Conservation (phyloP, 768 basidiomycete species). For the Rhodotorula graminis region DNA sequence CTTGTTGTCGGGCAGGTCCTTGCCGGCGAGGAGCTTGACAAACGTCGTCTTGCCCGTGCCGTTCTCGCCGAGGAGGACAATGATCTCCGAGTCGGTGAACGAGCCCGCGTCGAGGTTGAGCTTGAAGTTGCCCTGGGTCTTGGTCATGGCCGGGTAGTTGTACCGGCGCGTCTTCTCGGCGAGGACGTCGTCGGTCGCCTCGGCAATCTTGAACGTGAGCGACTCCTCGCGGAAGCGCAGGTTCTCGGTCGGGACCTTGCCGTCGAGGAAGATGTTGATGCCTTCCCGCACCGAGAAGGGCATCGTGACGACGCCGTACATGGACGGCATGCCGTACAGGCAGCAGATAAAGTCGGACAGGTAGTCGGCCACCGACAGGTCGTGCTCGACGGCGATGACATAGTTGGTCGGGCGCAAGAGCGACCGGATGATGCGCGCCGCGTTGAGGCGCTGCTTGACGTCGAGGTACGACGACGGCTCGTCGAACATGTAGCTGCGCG, state of each 20-base stretch:
- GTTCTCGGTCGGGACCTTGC: constrained; percentile 97
- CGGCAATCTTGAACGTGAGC: constrained; percentile 93
- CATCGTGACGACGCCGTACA: constrained; percentile 99
- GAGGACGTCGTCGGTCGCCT: constrained; percentile 85
- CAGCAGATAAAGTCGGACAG: constrained; percentile 97
- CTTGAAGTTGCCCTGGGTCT: constrained; percentile 93
- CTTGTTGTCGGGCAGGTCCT: constrained; percentile 65
- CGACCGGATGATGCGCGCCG: constrained; percentile 88
- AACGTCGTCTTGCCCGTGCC: constrained; percentile 97
- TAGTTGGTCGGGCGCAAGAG: constrained; percentile 78
- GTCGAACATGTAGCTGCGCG: constrained; percentile 89
- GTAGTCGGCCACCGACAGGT: constrained; percentile 95
- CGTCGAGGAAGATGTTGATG: constrained; percentile 99
- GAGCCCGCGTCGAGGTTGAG: constrained; percentile 81
- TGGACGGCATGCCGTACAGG: constrained; percentile 91
- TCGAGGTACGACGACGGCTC: constrained; percentile 98
- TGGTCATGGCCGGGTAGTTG: constrained; percentile 90
- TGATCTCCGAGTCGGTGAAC: constrained; percentile 99
- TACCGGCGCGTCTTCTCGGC: constrained; percentile 83
- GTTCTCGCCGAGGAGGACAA: constrained; percentile 98
- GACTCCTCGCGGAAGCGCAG: constrained; percentile 95
- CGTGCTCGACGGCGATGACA: constrained; percentile 97
- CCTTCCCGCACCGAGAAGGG: constrained; percentile 95
- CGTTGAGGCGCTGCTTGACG: constrained; percentile 87
- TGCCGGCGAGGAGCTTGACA: constrained; percentile 88